phyloP scores from a whole-genome alignment of 176 grass and related monocot genomes.

The Triticum timopheevii region DNA sequence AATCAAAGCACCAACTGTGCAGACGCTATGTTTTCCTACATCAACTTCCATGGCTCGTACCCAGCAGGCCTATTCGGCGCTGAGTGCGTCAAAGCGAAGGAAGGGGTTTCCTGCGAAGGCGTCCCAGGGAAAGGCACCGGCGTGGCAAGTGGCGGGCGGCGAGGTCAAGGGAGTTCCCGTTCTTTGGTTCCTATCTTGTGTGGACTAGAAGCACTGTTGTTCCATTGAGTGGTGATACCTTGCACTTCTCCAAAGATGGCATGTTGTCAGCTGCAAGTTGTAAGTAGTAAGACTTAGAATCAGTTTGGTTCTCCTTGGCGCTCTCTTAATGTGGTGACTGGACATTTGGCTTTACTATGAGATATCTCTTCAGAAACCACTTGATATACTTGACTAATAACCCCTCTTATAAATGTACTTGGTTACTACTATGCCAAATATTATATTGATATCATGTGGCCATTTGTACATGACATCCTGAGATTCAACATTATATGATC shows the following conservation, averaged over 20 bases:
- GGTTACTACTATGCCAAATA: too few species aligned
- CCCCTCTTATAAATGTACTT: too few species aligned
- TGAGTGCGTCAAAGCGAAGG: conserved; percentile 27
- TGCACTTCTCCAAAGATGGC: background rate
- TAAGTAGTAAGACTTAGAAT: background rate
- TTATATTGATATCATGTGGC: too few species aligned
- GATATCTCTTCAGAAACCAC: too few species aligned
- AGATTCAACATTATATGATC: too few species aligned
- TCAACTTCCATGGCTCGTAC: conserved; percentile 55
- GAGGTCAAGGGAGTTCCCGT: background rate
- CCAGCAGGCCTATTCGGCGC: conserved; percentile 56
- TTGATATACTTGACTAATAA: too few species aligned
- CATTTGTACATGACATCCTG: too few species aligned
- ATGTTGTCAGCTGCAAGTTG: background rate
- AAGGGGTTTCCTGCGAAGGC: background rate
- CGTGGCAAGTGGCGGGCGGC: background rate
- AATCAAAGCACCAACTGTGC: conserved; percentile 41
- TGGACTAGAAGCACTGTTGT: background rate
- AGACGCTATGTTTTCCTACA: conserved; percentile 64
- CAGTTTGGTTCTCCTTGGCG: background rate
- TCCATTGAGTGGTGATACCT: background rate
- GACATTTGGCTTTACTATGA: too few species aligned
- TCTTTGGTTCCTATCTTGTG: background rate
- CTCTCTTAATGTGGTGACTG: background rate
- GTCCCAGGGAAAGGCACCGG: background rate